A percentile compares a stretch with the other conserved stretches of the same genome.
Conservation (phyloP, 1,139 yeast genomes). For the Groenewaldozyma sp. region DNA sequence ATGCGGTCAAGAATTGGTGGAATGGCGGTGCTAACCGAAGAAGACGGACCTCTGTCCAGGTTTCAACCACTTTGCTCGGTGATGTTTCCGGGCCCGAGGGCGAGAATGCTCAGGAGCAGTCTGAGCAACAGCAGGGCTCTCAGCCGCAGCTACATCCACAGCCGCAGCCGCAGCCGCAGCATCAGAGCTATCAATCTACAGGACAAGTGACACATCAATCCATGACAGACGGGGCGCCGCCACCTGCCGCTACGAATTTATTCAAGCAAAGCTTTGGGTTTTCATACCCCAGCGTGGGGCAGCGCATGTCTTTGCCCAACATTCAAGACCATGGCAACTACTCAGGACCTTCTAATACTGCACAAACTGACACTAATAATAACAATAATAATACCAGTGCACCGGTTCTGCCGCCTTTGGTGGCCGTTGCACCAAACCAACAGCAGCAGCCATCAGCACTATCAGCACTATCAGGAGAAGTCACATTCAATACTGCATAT, state of each 20-base stretch:
- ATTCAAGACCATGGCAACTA: conserved; percentile 13
- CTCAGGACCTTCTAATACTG: conserved; percentile 4
- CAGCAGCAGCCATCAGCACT: conserved; percentile 6
- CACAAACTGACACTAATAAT: conserved; percentile 10
- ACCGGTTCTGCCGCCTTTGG: conserved; percentile 7
- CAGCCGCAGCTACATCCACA: not conserved
- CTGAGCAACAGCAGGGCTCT: not conserved
- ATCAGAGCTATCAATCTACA: not conserved
- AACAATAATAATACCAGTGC: conserved; percentile 16
- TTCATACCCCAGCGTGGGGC: conserved; percentile 16
- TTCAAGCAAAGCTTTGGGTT: conserved; percentile 4
- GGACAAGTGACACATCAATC: too few relatives aligned
- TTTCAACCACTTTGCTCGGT: conserved; percentile 11
- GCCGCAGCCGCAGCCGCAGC: not conserved
- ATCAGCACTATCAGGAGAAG: conserved; percentile 7
- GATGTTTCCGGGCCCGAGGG: conserved; percentile 1
- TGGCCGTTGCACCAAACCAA: conserved; percentile 1
- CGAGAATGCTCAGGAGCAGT: too few relatives aligned
- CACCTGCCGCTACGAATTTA: conserved; percentile 1
- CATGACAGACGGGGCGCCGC: conserved; percentile 3
- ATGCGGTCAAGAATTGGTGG: conserved; percentile 96
- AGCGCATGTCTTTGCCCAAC: conserved; percentile 24
- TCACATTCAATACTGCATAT: conserved; percentile 25
- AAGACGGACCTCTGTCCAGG: conserved; percentile 39
- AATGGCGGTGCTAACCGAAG: conserved; percentile 84